These are phyloP conservation scores for Vitis amurensis DNA, from an alignment of 164 flowering plant species.

Conservation along the genomic window DNA sequence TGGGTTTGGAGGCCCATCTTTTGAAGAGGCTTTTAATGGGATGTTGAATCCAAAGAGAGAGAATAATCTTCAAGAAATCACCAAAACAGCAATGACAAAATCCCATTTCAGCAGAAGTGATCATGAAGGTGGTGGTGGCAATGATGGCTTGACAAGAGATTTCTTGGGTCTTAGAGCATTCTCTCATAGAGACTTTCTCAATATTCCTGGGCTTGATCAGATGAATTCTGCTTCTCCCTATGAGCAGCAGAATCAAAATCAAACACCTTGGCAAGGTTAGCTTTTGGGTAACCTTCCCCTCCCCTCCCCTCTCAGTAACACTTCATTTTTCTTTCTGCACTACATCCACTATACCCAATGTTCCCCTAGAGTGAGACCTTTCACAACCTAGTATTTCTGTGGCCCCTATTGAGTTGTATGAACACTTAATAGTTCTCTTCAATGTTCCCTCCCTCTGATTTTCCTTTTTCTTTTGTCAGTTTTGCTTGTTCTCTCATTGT, in stretches of 20 bases:
- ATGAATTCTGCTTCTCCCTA: conserved; percentile 26
- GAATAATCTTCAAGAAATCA: conserved; percentile 1
- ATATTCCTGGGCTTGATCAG: conserved; percentile 39
- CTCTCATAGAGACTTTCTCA: conserved; percentile 52
- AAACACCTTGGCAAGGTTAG: conserved; percentile 62
- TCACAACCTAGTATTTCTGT: no score
- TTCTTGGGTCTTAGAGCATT: conserved; percentile 39
- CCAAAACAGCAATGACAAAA: background rate
- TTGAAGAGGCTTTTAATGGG: conserved; percentile 34
- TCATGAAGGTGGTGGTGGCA: conserved; percentile 15
- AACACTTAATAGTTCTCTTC: conserved; percentile 1
- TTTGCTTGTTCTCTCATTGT: background rate
- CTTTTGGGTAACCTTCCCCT: conserved; percentile 1
- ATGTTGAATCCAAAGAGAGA: conserved; percentile 26
- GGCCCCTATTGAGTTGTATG: background rate
- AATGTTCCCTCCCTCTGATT: background rate
- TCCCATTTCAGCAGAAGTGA: background rate
- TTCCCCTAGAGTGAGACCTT: background rate
- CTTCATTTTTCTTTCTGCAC: no score
- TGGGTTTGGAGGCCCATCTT: conserved; percentile 35
- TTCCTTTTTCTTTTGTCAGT: conserved; percentile 1
- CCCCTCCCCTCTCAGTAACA: no score
- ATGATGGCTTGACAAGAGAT: conserved; percentile 73
- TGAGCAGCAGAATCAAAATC: conserved; percentile 36
- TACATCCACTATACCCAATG: background rate